Evolutionary conservation across 768 basidiomycete species (phyloP).

Genomic region (Lentinula boryana): DNA sequence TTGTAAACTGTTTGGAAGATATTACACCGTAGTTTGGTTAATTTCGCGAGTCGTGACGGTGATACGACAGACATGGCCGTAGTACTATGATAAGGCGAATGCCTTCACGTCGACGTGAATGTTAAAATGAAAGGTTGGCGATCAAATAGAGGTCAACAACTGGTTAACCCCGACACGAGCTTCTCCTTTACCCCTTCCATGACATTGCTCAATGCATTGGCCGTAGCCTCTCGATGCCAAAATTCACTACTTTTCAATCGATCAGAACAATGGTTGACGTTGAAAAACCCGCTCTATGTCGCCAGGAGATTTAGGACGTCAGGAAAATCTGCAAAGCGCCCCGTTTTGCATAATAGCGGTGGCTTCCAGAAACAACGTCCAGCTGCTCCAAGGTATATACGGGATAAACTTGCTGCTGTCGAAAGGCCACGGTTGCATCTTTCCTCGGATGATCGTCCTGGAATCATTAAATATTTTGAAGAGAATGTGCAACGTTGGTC

Average conservation of each 20-base stretch:
- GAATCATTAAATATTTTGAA: conserved; percentile 28
- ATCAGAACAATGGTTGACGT: background rate
- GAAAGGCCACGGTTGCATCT: background rate
- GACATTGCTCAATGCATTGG: conserved; percentile 1
- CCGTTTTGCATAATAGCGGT: background rate
- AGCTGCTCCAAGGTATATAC: background rate
- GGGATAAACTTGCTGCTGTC: background rate
- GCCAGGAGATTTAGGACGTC: background rate
- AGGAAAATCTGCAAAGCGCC: background rate
- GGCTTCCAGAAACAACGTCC: background rate
- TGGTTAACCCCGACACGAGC: background rate
- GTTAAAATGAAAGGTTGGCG: background rate
- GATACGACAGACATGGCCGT: conserved; percentile 28
- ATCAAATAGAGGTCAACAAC: background rate
- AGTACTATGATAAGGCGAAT: background rate
- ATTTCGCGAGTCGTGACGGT: conserved; percentile 49
- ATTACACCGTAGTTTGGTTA: conserved; percentile 57
- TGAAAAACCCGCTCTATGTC: background rate
- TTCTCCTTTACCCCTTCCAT: background rate
- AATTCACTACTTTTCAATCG: background rate
- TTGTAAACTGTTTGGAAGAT: conserved; percentile 91
- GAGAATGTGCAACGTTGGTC: conserved; percentile 35
- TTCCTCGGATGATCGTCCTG: conserved; percentile 10
- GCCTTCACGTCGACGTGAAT: background rate
- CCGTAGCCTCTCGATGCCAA: background rate